A percentile compares a stretch with the other conserved stretches of the same genome.
phyloP scores from a whole-genome alignment of 306 rosid species.

The Prinsepia uniflora region DNA sequence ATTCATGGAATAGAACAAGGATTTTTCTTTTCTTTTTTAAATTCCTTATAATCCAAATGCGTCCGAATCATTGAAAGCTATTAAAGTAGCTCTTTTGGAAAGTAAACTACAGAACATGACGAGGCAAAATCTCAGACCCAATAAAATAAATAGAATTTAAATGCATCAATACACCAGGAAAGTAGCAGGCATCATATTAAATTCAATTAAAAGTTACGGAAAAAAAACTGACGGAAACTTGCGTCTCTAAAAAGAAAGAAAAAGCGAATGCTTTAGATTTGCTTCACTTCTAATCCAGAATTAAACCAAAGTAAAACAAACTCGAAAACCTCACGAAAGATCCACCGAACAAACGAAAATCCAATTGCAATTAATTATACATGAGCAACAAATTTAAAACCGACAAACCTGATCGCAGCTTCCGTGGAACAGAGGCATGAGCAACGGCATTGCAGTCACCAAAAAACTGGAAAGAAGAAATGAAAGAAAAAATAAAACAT shows the following conservation, averaged over 20 bases:
- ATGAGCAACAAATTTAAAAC: conserved; percentile 4
- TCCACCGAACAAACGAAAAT: conserved; percentile 13
- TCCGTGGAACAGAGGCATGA: conserved; percentile 68
- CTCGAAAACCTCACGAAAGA: conserved; percentile 6
- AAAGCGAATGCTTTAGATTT: conserved; percentile 35
- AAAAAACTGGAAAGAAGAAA: conserved; percentile 27
- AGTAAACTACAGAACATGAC: conserved; percentile 13
- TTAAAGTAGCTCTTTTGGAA: conserved; percentile 23
- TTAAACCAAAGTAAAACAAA: conserved; percentile 7
- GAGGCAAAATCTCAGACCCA: conserved; percentile 25
- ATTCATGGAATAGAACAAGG: neutral
- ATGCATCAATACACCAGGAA: conserved; percentile 20
- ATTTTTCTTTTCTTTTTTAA: neutral
- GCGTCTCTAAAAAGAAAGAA: conserved; percentile 27
- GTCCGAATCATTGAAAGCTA: conserved; percentile 31
- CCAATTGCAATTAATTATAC: neutral
- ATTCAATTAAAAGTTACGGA: conserved; percentile 3
- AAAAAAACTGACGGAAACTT: conserved; percentile 27
- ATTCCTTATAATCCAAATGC: conserved; percentile 3
- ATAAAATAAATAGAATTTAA: conserved; percentile 12
- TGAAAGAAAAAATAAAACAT: neutral
- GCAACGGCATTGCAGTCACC: conserved; percentile 49
- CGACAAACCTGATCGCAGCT: conserved; percentile 66
- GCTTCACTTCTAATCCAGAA: conserved; percentile 43
- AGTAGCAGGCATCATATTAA: conserved; percentile 19